These are phyloP conservation scores for Cornus suecica DNA, from an alignment of 148 eudicot species.

Conservation along the genomic window DNA sequence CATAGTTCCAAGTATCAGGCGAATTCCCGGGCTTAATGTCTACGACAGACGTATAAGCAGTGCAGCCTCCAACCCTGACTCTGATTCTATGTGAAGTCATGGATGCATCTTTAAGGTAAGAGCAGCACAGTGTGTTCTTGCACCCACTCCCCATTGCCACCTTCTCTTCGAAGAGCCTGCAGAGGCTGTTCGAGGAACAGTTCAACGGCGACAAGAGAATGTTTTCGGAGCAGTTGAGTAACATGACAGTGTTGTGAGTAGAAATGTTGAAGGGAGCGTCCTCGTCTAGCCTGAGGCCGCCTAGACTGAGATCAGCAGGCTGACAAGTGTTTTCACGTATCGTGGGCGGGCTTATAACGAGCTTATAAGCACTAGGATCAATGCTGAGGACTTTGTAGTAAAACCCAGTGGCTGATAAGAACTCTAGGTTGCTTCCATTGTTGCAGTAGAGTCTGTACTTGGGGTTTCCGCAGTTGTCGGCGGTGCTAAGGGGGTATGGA, in stretches of 20 bases:
- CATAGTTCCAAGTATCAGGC: constrained; percentile 20
- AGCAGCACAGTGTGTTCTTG: constrained; percentile 30
- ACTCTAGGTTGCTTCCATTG: constrained; percentile 19
- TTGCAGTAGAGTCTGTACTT: constrained; percentile 28
- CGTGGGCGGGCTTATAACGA: constrained; percentile 19
- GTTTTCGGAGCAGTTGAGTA: constrained; percentile 29
- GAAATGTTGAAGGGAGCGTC: constrained; percentile 36
- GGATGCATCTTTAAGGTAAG: constrained; percentile 24
- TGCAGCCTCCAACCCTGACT: constrained; percentile 31
- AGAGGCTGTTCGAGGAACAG: constrained; percentile 24
- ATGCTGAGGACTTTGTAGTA: constrained; percentile 27
- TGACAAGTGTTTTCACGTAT: constrained; percentile 17
- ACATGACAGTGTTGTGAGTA: constrained; percentile 28
- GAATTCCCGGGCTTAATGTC: constrained; percentile 13
- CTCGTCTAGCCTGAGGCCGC: constrained; percentile 22
- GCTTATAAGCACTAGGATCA: constrained; percentile 12
- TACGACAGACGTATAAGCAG: constrained; percentile 30
- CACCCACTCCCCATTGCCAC: constrained; percentile 20
- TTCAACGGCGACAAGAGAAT: constrained; percentile 27
- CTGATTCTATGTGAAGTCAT: constrained; percentile 28
- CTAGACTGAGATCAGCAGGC: constrained; percentile 22
- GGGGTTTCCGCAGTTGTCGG: constrained; percentile 26
- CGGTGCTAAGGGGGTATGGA: constrained; percentile 33
- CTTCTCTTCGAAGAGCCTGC: constrained; percentile 25
- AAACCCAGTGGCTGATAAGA: constrained; percentile 20